Base-by-base conservation (phyloP, 129 eudicot genomes). In the Calendula officinalis region DNA sequence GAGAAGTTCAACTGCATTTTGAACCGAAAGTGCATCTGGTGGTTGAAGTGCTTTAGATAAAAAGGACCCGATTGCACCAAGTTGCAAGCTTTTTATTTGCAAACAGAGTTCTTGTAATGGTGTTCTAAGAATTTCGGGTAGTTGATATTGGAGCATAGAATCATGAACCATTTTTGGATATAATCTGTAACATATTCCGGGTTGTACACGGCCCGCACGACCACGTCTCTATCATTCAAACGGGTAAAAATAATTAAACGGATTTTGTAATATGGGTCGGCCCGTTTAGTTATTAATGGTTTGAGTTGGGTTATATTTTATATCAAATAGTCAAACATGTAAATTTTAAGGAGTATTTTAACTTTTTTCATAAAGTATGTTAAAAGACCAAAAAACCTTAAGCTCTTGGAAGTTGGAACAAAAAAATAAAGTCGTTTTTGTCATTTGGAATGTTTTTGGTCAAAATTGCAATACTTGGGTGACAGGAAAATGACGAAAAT, bases 141-240 rank as follows among this genome's bases (percentile, higher is more conserved):
- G 78, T 62, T 92, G 96, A 71, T 88, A 92, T 53, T 85, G 89
- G 40, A 84, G 87, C 96, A 92, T 88, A 56, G 98, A 86, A 66
- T 92, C 96, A 65, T 88, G 81, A 49, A 92, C 78, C 71, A 85
- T 46, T 79, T 81, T 92, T 3, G 98, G 98, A 79, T 92, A 92
- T 41, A 92, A 65, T 66, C 96, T 81, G 70, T 85, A 92, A 73
- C 98, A 92, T 46, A 81, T 81, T 59, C 96, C 98, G 58, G 98
- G 95, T 65, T 85, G 96, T 70, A 92, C 96, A 60, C 98, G 98
- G 42, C 98, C 98, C 12, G 98, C 98, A 51, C 96, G 98, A 32
- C 98, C 98, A 60, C 98, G 95, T 75, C 98, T 85, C 98, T 92
- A 83, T 60, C 38, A 69, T 64, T 11, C 67, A 75, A 54, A 35